Base-by-base conservation (phyloP, 495 filamentous ascomycete species). In the Hamigera avellanea region DNA sequence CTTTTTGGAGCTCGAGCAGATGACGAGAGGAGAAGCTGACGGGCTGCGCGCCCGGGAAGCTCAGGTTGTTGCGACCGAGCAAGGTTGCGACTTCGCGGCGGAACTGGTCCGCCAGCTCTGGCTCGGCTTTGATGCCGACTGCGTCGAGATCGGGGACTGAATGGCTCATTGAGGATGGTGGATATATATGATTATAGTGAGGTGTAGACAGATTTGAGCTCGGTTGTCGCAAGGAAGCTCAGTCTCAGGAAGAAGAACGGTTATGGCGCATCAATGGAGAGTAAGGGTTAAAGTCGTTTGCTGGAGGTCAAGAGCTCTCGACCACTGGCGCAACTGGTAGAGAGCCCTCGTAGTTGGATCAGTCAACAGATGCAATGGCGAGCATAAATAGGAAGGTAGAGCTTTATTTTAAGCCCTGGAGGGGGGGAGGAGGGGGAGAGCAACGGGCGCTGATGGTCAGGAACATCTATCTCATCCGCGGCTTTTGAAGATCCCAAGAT, bases 1-100 rank as follows among this genome's bases (percentile, higher is more conserved):
- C 64, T 26, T 68, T 70, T 26, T 78, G 75, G 8, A 98, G 67
- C 60, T 88, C 87, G 1, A 73, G 56, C 3, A 95, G 53, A 52
- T 98, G 91, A 40, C 72, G 66, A 15, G 76, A 61, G 32, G 81
- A 70, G 54, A 98, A 96, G 49, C 81, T 88, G 37, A 98, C 86
- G 9, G 91, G 91, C 58, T 98, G 91, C 32, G 91, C 89, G 44
- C 91, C 91, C 2, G 91, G 91, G 41, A 98, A 98, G 40, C 54
- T 66, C 17, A 61, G 53, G 31, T 69, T 72, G 37, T 62, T 71
- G 41, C 86, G 73, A 17, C 75, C 70, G 3, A 98, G 75, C 25
- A 98, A 69, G 8, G 61, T 41, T 14, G 86, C 82, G 31, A 98
- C 86, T 54, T 85, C 80, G 39, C 62, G 57, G 32, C 83, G 78